Conservation (phyloP, 345 rosid species). For the Odontarrhena argentea region DNA sequence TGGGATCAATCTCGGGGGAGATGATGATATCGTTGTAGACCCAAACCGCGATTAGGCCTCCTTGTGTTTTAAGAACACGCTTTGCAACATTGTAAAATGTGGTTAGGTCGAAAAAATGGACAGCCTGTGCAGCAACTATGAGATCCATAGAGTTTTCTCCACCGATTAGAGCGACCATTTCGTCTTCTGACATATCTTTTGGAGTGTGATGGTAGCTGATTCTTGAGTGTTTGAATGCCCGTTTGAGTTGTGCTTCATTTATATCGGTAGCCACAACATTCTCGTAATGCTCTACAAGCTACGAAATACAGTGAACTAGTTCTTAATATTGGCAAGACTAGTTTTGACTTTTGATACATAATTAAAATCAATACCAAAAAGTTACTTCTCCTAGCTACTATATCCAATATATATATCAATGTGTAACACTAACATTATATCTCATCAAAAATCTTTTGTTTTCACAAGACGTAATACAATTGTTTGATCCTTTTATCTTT, state of each 20-base stretch:
- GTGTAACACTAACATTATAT: too few species aligned
- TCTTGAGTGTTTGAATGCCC: constrained; percentile 37
- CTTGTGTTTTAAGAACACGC: constrained; percentile 57
- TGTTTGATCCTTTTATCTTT: background rate
- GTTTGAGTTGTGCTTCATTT: constrained; percentile 35
- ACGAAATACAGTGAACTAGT: background rate
- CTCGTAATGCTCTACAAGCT: constrained; percentile 40
- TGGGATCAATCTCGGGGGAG: constrained; percentile 48
- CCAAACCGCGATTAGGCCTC: constrained; percentile 62
- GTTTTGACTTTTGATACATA: background rate
- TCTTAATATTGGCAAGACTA: background rate
- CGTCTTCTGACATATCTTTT: constrained; percentile 31
- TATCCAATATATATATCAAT: too few species aligned
- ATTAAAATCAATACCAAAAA: too few species aligned
- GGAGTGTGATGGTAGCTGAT: constrained; percentile 43
- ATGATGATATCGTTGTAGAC: constrained; percentile 53
- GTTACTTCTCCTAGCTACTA: too few species aligned
- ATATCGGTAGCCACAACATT: constrained; percentile 41
- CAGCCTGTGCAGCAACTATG: constrained; percentile 56
- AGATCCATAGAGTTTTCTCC: constrained; percentile 42
- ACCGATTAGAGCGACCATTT: constrained; percentile 34
- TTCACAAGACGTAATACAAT: background rate
- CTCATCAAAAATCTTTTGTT: too few species aligned
- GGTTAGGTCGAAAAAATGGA: constrained; percentile 61
- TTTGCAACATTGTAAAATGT: constrained; percentile 54